phyloP scores from a whole-genome alignment of 202 grass and related monocot species.

The Bolboschoenoplectus hybrid region DNA sequence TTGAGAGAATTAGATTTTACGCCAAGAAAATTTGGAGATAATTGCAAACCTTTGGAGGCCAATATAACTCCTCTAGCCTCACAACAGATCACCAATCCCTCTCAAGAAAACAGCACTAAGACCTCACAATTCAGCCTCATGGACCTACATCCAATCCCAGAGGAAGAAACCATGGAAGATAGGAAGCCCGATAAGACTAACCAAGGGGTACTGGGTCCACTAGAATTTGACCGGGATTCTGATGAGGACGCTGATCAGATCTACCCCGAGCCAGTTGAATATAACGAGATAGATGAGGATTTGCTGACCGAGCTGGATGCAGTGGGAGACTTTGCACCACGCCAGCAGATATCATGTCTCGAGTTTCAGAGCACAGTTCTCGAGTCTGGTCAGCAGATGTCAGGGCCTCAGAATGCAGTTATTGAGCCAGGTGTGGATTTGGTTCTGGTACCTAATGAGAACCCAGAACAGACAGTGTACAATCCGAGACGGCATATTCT shows the following conservation, averaged over 20 bases:
- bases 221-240: constrained; percentile 56
- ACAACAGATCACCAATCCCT: constrained; percentile 8
- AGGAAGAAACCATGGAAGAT: constrained; percentile 59
- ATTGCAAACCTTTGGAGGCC: constrained; percentile 16
- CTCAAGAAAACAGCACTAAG: constrained; percentile 23
- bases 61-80: constrained; percentile 37
- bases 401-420: constrained; percentile 18
- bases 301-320: constrained; percentile 70
- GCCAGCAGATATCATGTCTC: constrained; percentile 38
- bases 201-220: constrained; percentile 35
- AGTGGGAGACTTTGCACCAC: constrained; percentile 63
- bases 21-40: constrained; percentile 38
- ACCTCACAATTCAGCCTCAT: constrained; percentile 48
- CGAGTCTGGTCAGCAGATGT: constrained; percentile 39
- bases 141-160: constrained; percentile 72
- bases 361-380: constrained; percentile 36
- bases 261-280: constrained; percentile 63
- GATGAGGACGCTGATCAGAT: constrained; percentile 74
- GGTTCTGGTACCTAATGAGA: constrained; percentile 39
- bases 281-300: constrained; percentile 65
- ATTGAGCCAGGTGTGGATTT: constrained; percentile 40
- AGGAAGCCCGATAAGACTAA: constrained; percentile 39
- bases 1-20: constrained; percentile 9
- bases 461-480: constrained; percentile 82
- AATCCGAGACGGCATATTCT: constrained; percentile 72